Base-by-base conservation (phyloP, 441 rosid genomes). In the Arabidopsis hybrid region DNA sequence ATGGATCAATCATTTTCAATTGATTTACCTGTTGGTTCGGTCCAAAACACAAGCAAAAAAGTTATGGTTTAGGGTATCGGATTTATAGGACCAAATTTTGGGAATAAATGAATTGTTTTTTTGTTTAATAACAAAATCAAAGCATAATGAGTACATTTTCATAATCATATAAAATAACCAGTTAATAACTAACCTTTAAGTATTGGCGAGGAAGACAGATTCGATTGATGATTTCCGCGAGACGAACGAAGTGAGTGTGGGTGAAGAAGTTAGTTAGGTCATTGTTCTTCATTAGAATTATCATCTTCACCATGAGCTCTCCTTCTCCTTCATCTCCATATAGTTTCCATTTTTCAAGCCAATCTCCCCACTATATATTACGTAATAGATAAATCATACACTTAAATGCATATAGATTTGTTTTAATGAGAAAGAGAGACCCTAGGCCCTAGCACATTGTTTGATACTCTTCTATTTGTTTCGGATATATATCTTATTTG, bases 361-460 rank as follows among this genome's bases (percentile, higher is more conserved):
- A 95, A 59, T 80, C 89, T 73, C 82, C 88, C 99, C 99, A 95
- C 99, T 95, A 60, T 26, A 56, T 13, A 65, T 39, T 31, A 10
- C 14, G 26, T 21, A 16, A 9, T 6, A 9, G 31, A 61, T 39
- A 31, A 65, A 39, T 34, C 62, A 75, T 4, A 47, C 6, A 52
- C 42, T 21, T 21, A 21, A 21, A 39, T 45, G 36, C 31, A 60
- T 46, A 36, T 7, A 47, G 7, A 14, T 7, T 13, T 1, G 3
- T 8, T 17, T 59, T 72, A 73, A 32, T 8, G 34, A 31, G 36
- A 70, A 71, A 14, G 8, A 12, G 26, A 21, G 26, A 21, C 26
- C 26, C 26, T 42, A 1, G 2, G 45, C 21, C 38, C 51, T 63
- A 45, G 9, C 7, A 0, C 35, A 21, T 39, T 40, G 7, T 6